Evolutionary conservation across 2,329 filamentous ascomycete genomes (phyloP).

Genomic region (Arthrobotrys entomopaga): DNA sequence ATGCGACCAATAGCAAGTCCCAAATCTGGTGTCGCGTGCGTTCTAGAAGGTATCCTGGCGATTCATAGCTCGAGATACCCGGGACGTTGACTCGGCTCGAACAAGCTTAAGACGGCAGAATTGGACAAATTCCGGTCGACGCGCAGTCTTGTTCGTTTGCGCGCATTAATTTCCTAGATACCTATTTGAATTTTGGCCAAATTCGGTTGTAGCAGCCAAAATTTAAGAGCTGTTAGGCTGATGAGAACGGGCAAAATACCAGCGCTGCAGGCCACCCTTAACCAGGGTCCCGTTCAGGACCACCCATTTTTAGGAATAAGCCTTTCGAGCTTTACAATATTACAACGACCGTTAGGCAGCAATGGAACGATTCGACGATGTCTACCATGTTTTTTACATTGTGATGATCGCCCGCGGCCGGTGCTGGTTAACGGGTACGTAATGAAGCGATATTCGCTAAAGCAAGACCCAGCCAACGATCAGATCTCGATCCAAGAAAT

Average conservation of each 20-base stretch:
- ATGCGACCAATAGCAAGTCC: constrained; percentile 8
- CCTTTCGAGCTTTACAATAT: background rate
- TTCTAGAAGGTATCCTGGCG: background rate
- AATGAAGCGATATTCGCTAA: constrained; percentile 52
- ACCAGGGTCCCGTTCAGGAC: constrained; percentile 3
- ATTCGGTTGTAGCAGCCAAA: too few species aligned
- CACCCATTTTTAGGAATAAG: background rate
- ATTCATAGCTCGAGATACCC: too few species aligned
- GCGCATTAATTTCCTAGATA: constrained; percentile 35
- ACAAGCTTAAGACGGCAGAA: constrained; percentile 28
- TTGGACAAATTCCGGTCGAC: constrained; percentile 3
- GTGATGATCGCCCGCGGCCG: constrained; percentile 17
- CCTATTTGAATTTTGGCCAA: too few species aligned
- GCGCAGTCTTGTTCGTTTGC: constrained; percentile 6
- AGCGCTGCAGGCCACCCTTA: too few species aligned
- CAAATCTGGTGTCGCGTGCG: constrained; percentile 40
- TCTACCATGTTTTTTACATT: constrained; percentile 52
- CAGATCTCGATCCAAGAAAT: background rate
- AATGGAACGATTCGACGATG: constrained; percentile 23
- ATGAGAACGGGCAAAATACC: too few species aligned
- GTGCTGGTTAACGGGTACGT: constrained; percentile 16
- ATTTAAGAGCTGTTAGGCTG: too few species aligned
- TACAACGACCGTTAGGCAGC: constrained; percentile 27
- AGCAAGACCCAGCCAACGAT: constrained; percentile 23
- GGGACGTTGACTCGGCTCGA: background rate